Percentiles rank a stretch among this genome's conserved stretches.
These are phyloP conservation scores for Penicillium sp. DNA, from an alignment of 2,329 filamentous ascomycete genomes.

Conservation along the genomic window DNA sequence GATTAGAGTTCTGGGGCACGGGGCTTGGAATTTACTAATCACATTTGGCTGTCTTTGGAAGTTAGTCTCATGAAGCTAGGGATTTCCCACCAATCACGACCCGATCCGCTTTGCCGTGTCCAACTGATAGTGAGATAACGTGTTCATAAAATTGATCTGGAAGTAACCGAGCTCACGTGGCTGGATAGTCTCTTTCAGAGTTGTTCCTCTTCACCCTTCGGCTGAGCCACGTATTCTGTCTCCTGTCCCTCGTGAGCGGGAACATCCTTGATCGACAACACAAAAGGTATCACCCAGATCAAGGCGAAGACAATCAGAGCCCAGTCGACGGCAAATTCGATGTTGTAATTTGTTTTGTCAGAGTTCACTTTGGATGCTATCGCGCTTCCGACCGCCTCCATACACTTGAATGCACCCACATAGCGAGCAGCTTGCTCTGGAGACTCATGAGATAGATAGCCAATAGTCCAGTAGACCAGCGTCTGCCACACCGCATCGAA, in stretches of 20 bases:
- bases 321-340: conserved; percentile 4
- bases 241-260: not conserved
- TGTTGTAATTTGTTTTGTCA: conserved; percentile 6
- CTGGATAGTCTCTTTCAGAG: not conserved
- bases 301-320: not conserved
- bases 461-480: conserved; percentile 7
- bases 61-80: no score
- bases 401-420: conserved; percentile 7
- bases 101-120: no score
- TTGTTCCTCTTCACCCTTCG: not conserved
- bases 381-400: conserved; percentile 4
- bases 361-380: conserved; percentile 10
- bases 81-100: no score
- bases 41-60: no score
- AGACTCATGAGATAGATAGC: conserved; percentile 3
- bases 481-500: conserved; percentile 10
- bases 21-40: no score
- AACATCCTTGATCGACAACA: not conserved
- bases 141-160: not conserved
- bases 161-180: no score
- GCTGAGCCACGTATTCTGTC: not conserved
- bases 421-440: conserved; percentile 7
- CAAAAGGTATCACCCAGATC: not conserved
- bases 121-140: not conserved
- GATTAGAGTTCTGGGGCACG: not conserved